Evolutionary conservation across 2,329 filamentous ascomycete genomes (phyloP).

Genomic region (Alternaria burnsii): DNA sequence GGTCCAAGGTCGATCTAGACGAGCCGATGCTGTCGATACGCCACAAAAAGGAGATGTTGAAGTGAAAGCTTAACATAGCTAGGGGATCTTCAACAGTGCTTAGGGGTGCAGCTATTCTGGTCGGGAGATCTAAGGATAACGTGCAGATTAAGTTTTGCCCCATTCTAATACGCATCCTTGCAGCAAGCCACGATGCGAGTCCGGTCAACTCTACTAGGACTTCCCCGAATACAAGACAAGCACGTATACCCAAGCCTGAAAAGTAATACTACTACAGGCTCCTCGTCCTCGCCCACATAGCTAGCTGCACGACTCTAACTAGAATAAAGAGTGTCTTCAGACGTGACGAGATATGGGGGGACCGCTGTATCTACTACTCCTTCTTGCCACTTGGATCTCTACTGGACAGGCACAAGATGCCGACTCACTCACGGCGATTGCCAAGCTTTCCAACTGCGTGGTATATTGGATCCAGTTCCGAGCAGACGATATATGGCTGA

Average conservation of each 20-base stretch:
- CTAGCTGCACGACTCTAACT: neutral
- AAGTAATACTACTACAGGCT: no score
- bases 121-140: neutral
- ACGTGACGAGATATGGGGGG: constrained; percentile 1
- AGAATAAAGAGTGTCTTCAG: neutral
- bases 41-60: neutral
- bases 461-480: neutral
- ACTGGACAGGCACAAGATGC: neutral
- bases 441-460: constrained; percentile 13
- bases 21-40: no score
- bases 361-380: neutral
- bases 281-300: neutral
- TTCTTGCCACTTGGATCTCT: neutral
- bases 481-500: neutral
- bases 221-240: neutral
- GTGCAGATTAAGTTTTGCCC: neutral
- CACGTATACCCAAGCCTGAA: neutral
- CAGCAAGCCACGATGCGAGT: neutral
- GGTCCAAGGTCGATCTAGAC: no score
- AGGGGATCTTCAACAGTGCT: neutral
- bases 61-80: neutral
- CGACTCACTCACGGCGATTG: neutral
- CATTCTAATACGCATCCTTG: neutral
- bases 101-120: neutral
- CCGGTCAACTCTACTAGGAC: neutral